Evolutionary conservation across 1,284 basidiomycete genomes (phyloP), one percentile per base, ranked within the genome.

Genomic region (Vanrija sp.): DNA sequence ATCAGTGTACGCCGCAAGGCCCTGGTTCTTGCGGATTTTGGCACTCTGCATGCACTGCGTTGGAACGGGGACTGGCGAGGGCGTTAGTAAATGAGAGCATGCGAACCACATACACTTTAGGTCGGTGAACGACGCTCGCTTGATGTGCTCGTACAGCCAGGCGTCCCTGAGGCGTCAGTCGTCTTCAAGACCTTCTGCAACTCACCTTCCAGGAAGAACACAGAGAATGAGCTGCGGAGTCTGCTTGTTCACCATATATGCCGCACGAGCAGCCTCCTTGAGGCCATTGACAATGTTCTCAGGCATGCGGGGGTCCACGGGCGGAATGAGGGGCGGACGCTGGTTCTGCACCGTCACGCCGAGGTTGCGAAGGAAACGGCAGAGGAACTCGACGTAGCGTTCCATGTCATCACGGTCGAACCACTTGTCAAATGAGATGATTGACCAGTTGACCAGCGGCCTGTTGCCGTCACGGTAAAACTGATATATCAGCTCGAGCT

Each of bases 71-170:
- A 49, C 68, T 71, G 46, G 34, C 10, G 28, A 28, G 10, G 28
- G 28, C n/a, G 43, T 44, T 4, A 53, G 46, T 16, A 38, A 6
- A 19, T 6, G 19, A 8, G 21, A 28, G 28, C 5, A 39, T 12
- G 16, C 18, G 34, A 18, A 9, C n/a, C n/a, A n/a, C 62, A 47
- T 18, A 67, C 65, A 51, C 44, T 71, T 66, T 19, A 73, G 66
- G 19, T 68, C 65, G 3, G 60, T 66, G 53, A 76, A 74, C 0
- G 76, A 69, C 23, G 62, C 60, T 28, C 65, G 66, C 69, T 80
- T 80, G 74, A 80, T 73, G 9, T 55, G 50, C 62, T 79, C 78
- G 63, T 80, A 80, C 14, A 76, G 61, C 62, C 63, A 68, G 3
- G 71, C 65, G 53, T 73, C 71, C 39, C 69, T 71, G 49, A 10